Evolutionary conservation across 345 rosid genomes (phyloP).

Genomic region (Mangifera indica): DNA sequence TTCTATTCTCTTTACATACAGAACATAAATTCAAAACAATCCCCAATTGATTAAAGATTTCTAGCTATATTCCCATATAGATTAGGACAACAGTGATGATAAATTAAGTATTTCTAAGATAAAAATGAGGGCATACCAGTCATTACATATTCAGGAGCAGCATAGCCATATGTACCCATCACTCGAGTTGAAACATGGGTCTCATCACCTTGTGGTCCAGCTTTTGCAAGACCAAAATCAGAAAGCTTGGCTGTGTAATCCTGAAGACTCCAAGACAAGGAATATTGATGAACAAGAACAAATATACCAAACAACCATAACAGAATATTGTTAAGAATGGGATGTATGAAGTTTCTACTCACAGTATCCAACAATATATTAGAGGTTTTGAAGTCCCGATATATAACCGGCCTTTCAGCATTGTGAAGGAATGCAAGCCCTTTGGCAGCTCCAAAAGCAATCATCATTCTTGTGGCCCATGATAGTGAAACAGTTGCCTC

Average conservation of each 20-base stretch:
- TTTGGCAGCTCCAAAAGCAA: conserved; percentile 97
- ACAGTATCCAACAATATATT: conserved; percentile 94
- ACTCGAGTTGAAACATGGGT: conserved; percentile 95
- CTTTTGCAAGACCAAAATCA: conserved; percentile 98
- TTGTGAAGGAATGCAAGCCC: conserved; percentile 97
- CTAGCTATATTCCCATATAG: not conserved
- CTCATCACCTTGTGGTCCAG: conserved; percentile 98
- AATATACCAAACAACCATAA: conserved; percentile 2
- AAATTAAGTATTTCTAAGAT: conserved; percentile 5
- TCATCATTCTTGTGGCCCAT: conserved; percentile 95
- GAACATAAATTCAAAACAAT: not conserved
- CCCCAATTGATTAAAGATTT: not conserved
- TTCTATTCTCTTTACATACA: not conserved
- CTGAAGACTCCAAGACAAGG: conserved; percentile 42
- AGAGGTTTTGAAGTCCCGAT: conserved; percentile 95
- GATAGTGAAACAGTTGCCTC: conserved; percentile 76
- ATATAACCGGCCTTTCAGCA: conserved; percentile 93
- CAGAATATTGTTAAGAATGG: conserved; percentile 8
- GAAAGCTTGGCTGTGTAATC: conserved; percentile 95
- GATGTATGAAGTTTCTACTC: conserved; percentile 25
- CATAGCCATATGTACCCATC: conserved; percentile 98
- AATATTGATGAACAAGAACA: conserved; percentile 15
- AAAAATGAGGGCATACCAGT: conserved; percentile 58
- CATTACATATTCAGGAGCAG: conserved; percentile 97
- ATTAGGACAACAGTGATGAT: not conserved